A percentile compares a stretch with the other conserved stretches of the same genome.
These are phyloP conservation scores for Amanita pseudoporphyria DNA, from an alignment of 768 basidiomycete species.

Conservation along the genomic window DNA sequence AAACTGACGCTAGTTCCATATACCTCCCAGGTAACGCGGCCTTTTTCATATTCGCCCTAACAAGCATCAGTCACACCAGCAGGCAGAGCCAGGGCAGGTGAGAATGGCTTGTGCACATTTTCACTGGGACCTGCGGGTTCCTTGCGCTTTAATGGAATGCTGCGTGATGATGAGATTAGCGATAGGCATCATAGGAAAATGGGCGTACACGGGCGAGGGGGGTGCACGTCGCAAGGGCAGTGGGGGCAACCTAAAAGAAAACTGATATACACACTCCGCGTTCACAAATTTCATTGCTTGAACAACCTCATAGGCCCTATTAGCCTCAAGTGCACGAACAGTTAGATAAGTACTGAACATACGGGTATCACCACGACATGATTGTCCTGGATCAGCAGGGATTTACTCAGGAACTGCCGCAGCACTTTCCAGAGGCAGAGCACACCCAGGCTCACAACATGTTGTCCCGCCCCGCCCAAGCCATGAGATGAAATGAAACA, in stretches of 20 bases:
- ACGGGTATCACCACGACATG: too few species aligned
- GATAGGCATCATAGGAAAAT: not conserved
- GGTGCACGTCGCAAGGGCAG: not conserved
- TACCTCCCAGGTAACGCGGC: slow-evolving; percentile 45
- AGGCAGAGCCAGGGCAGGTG: slow-evolving; percentile 1
- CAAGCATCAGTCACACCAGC: slow-evolving; percentile 2
- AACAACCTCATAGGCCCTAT: too few species aligned
- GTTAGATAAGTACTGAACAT: too few species aligned
- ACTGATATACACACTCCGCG: too few species aligned
- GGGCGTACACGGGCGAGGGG: not conserved
- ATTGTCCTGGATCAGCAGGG: too few species aligned
- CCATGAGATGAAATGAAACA: too few species aligned
- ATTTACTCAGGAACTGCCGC: too few species aligned
- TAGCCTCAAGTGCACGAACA: too few species aligned
- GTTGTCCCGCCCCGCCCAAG: too few species aligned
- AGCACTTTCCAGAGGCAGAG: too few species aligned
- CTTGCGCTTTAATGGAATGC: slow-evolving; percentile 4
- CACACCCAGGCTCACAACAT: too few species aligned
- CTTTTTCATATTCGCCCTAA: slow-evolving; percentile 7
- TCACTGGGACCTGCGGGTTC: not conserved
- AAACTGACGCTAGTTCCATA: slow-evolving; percentile 58
- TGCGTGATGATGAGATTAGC: not conserved
- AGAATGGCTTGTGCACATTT: slow-evolving; percentile 3
- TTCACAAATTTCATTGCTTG: too few species aligned
- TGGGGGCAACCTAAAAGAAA: not conserved